These are phyloP conservation scores for Globisporangium barbulae DNA, from an alignment of 352 stramenopile genomes.

Conservation along the genomic window DNA sequence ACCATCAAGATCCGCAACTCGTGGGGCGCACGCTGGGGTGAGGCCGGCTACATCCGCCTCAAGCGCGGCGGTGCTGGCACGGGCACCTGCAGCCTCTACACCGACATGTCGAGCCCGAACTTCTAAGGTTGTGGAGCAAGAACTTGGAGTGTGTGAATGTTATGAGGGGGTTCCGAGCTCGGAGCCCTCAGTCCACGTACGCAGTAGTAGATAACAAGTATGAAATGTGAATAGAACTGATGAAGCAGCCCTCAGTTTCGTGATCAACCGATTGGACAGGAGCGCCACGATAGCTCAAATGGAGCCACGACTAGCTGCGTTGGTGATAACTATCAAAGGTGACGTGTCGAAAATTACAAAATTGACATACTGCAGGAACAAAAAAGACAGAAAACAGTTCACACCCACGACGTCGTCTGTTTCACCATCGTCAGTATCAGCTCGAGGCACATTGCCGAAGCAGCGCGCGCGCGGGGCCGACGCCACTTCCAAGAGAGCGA, in stretches of 20 bases:
- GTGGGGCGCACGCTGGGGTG: conserved; percentile 93
- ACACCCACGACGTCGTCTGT: no score
- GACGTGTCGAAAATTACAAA: no score
- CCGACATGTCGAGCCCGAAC: neutral
- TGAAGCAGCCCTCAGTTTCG: neutral
- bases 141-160: neutral
- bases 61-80: conserved; percentile 50
- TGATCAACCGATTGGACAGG: no score
- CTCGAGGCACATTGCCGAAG: neutral
- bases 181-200: neutral
- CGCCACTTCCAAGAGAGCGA: neutral
- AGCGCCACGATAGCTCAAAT: no score
- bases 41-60: conserved; percentile 93
- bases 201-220: neutral
- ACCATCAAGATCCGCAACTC: conserved; percentile 98
- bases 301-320: no score
- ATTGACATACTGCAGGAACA: no score
- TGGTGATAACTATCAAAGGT: no score
- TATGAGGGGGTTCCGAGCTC: neutral
- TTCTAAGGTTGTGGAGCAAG: neutral
- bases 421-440: no score
- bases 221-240: neutral
- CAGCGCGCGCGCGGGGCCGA: neutral
- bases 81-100: conserved; percentile 3
- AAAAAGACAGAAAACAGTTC: no score